Percentiles rank a stretch among this genome's conserved stretches.
Evolutionary conservation across 2,329 filamentous ascomycete species (phyloP).

Genomic region (Colletotrichum sublineola): DNA sequence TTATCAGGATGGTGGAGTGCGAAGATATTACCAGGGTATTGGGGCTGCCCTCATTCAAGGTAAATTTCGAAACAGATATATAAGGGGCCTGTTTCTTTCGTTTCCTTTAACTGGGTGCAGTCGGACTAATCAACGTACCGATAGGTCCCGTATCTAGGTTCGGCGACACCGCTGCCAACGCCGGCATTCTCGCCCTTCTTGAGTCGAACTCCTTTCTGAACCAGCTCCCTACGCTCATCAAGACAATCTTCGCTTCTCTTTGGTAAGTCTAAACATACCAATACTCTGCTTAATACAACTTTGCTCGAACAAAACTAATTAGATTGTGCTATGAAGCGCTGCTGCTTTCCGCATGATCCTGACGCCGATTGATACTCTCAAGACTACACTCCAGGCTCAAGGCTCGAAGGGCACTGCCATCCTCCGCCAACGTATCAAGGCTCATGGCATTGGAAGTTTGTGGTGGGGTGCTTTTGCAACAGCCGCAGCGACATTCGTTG

Average conservation of each 20-base stretch:
- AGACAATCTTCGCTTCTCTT: slow-evolving; percentile 62
- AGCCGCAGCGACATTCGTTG: slow-evolving; percentile 62
- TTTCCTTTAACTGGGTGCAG: not conserved
- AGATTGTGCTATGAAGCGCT: slow-evolving; percentile 49
- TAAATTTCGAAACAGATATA: slow-evolving; percentile 21
- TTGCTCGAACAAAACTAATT: not conserved
- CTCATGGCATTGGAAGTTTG: slow-evolving; percentile 59
- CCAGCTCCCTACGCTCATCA: slow-evolving; percentile 56
- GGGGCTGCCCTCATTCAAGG: slow-evolving; percentile 61
- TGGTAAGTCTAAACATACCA: slow-evolving; percentile 48
- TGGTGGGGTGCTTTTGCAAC: slow-evolving; percentile 66
- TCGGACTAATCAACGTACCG: not conserved
- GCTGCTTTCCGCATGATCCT: slow-evolving; percentile 62
- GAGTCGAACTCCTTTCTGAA: slow-evolving; percentile 61
- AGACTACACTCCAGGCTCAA: slow-evolving; percentile 64
- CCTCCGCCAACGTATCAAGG: slow-evolving; percentile 59
- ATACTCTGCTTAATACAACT: rapidly evolving
- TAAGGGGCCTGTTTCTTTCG: not conserved
- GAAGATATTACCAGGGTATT: slow-evolving; percentile 61
- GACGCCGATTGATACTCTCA: slow-evolving; percentile 63
- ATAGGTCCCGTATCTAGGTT: slow-evolving; percentile 60
- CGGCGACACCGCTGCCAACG: slow-evolving; percentile 63
- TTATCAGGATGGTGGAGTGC: slow-evolving; percentile 56
- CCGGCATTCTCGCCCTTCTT: slow-evolving; percentile 62
- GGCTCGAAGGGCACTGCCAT: slow-evolving; percentile 57